Conservation (phyloP, 345 rosid genomes). For the Gossypium stocksii region DNA sequence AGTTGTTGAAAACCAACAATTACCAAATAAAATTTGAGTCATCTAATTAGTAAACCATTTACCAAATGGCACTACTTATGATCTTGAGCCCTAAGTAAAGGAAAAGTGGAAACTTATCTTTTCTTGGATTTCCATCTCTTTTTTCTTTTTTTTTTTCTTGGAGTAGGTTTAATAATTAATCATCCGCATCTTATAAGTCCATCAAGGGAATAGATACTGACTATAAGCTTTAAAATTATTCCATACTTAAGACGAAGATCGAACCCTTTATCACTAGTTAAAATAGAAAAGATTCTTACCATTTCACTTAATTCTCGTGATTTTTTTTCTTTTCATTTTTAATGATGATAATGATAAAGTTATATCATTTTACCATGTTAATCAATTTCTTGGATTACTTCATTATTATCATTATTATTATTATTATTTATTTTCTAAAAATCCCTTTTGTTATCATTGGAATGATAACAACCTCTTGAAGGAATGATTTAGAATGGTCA, state of each 20-base stretch:
- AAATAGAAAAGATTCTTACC: no score
- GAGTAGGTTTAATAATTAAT: no score
- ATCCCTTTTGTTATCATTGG: neutral
- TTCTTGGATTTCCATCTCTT: neutral
- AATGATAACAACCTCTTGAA: neutral
- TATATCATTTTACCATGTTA: neutral
- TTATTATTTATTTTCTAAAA: neutral
- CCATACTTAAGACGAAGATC: fast-evolving
- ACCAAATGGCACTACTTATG: conserved; percentile 4
- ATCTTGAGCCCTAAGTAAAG: conserved; percentile 7
- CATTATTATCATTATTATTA: neutral
- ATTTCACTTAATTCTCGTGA: no score
- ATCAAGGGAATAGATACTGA: no score
- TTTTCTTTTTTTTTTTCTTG: no score
- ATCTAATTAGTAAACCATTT: conserved; percentile 1
- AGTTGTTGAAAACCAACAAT: conserved; percentile 36
- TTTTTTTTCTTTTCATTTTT: neutral
- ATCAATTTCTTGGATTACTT: neutral
- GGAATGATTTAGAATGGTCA: neutral
- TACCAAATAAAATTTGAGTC: conserved; percentile 18
- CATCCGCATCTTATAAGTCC: fast-evolving
- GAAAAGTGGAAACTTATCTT: neutral
- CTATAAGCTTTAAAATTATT: fast-evolving
- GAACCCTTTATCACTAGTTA: fast-evolving
- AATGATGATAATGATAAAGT: neutral